A percentile compares a stretch with the other conserved stretches of the same genome.
Evolutionary conservation across 805 yeast genomes (phyloP).

Genomic region (Hanseniaspora clermontiae): DNA sequence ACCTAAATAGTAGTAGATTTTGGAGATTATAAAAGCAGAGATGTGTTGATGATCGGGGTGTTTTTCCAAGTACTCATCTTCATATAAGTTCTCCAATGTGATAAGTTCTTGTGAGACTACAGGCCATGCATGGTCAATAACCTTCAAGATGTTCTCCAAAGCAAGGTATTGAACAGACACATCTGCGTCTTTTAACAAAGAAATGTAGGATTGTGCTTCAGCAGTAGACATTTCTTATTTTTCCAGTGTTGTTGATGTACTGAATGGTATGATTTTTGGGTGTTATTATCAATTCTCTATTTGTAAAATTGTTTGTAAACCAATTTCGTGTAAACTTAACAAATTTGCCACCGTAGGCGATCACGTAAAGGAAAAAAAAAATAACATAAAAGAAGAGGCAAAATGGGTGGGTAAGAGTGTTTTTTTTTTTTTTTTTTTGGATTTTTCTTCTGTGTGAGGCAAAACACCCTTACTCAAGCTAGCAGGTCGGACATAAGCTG

Average conservation of each 20-base stretch:
- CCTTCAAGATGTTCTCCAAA: conserved; percentile 59
- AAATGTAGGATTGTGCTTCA: conserved; percentile 76
- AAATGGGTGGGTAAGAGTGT: too few relatives aligned
- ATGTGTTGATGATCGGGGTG: conserved; percentile 36
- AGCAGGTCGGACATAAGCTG: background rate
- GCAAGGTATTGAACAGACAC: conserved; percentile 69
- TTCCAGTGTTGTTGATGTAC: too few relatives aligned
- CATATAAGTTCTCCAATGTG: conserved; percentile 82
- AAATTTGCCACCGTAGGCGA: conserved; percentile 9
- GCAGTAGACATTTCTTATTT: conserved; percentile 41
- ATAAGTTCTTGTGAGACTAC: conserved; percentile 85
- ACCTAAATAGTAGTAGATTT: conserved; percentile 82
- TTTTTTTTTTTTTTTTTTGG: too few relatives aligned
- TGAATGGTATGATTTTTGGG: too few relatives aligned
- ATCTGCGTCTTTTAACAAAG: conserved; percentile 77
- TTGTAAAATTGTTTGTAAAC: background rate
- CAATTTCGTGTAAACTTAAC: background rate
- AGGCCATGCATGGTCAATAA: conserved; percentile 91
- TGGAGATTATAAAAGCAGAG: conserved; percentile 87
- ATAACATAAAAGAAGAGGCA: background rate
- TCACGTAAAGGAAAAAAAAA: background rate
- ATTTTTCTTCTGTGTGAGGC: too few relatives aligned
- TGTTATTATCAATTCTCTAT: background rate
- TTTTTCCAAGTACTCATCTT: conserved; percentile 64
- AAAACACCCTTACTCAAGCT: too few relatives aligned